Evolutionary conservation across 2,329 filamentous ascomycete genomes (phyloP).

Genomic region (Metarhizium robertsii): DNA sequence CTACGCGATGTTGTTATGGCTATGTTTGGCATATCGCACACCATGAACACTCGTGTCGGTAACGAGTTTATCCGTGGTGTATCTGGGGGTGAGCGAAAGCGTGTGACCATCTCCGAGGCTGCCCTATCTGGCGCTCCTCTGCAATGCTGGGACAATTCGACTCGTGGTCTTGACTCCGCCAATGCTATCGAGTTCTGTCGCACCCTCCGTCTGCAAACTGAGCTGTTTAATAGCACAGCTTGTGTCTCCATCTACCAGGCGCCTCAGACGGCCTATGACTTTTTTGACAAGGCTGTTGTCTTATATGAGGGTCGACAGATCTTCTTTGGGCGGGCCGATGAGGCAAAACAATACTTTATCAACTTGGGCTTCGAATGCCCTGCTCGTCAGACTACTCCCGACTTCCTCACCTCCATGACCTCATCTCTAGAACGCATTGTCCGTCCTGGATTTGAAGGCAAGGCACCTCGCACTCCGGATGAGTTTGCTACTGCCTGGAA

Average conservation of each 20-base stretch:
- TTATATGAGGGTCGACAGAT: constrained; percentile 54
- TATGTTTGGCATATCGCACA: constrained; percentile 66
- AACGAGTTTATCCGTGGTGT: constrained; percentile 70
- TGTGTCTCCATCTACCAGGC: constrained; percentile 69
- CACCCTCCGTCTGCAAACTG: constrained; percentile 57
- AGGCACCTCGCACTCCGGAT: constrained; percentile 49
- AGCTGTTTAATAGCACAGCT: constrained; percentile 56
- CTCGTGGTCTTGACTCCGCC: constrained; percentile 63
- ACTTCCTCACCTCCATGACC: constrained; percentile 66
- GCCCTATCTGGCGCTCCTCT: constrained; percentile 48
- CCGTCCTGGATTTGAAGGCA: constrained; percentile 45
- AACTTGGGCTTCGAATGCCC: constrained; percentile 60
- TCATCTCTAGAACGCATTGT: constrained; percentile 46
- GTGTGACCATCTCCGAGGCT: constrained; percentile 55
- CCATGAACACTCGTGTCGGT: constrained; percentile 61
- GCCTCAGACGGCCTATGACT: constrained; percentile 53
- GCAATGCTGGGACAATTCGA: constrained; percentile 66
- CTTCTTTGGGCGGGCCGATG: constrained; percentile 50
- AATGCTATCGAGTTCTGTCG: constrained; percentile 69
- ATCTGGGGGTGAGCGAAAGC: constrained; percentile 63
- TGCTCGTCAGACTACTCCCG: constrained; percentile 56
- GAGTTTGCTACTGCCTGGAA: constrained; percentile 53
- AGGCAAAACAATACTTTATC: constrained; percentile 56
- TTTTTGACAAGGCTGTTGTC: constrained; percentile 50
- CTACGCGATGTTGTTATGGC: constrained; percentile 66